Percentiles rank a stretch among this genome's conserved stretches.
Evolutionary conservation across 1,284 basidiomycete genomes (phyloP).

Genomic region (Naganishia liquefaciens): DNA sequence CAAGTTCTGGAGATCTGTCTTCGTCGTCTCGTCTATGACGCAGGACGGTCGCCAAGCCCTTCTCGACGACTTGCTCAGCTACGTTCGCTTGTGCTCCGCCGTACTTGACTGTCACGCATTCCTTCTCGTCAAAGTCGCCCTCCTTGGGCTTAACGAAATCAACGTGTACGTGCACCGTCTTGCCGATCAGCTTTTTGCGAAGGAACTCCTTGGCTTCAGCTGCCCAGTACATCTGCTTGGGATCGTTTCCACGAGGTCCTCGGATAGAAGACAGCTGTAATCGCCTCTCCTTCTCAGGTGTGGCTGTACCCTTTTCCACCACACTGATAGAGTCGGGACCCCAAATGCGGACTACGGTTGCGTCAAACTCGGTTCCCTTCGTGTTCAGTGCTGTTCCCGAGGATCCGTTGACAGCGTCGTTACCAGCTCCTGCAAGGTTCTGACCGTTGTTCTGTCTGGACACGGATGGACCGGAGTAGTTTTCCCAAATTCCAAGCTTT

Average conservation of each 20-base stretch:
- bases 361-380: conserved; percentile 68
- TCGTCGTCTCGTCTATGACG: conserved; percentile 94
- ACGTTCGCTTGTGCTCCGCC: conserved; percentile 82
- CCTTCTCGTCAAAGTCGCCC: conserved; percentile 88
- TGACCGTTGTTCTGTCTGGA: conserved; percentile 54
- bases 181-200: conserved; percentile 86
- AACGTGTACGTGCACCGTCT: conserved; percentile 75
- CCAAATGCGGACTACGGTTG: conserved; percentile 83
- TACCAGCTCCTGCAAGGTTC: conserved; percentile 37
- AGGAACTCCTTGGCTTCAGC: conserved; percentile 88
- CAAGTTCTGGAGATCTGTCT: conserved; percentile 88
- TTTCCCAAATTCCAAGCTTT: conserved; percentile 75
- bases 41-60: conserved; percentile 84
- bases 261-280: conserved; percentile 87
- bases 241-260: conserved; percentile 80
- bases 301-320: conserved; percentile 63
- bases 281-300: conserved; percentile 70
- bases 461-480: conserved; percentile 53
- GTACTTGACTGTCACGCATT: conserved; percentile 83
- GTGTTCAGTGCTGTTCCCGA: conserved; percentile 54
- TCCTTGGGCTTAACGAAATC: conserved; percentile 91
- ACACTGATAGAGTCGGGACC: conserved; percentile 87
- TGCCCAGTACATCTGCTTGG: conserved; percentile 84
- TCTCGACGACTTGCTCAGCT: conserved; percentile 88
- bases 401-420: conserved; percentile 38